phyloP scores from a whole-genome alignment of 2,329 filamentous ascomycete species.

The Zasmidium angulare region DNA sequence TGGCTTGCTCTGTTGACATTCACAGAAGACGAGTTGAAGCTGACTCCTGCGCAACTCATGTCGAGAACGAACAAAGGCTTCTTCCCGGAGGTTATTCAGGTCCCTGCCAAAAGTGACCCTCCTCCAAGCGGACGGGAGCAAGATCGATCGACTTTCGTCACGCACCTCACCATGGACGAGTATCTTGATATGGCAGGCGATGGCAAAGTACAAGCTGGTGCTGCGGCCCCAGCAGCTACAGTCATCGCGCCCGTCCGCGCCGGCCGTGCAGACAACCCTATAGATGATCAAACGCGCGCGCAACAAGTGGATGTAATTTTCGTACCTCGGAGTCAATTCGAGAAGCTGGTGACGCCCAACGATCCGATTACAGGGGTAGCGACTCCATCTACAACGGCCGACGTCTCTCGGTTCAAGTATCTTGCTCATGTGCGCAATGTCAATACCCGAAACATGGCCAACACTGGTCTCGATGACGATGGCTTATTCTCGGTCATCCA shows the following conservation, averaged over 20 bases:
- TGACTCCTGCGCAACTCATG: background rate
- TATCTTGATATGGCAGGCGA: background rate
- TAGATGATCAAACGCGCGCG: background rate
- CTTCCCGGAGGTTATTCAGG: background rate
- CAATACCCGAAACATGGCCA: background rate
- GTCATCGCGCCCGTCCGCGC: background rate
- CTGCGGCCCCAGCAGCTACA: background rate
- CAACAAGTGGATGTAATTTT: background rate
- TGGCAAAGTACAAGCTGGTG: background rate
- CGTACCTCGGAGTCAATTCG: background rate
- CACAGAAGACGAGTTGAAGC: background rate
- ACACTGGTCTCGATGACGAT: background rate
- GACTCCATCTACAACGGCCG: background rate
- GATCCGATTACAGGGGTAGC: background rate
- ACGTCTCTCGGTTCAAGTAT: constrained; percentile 1
- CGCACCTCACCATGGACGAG: constrained; percentile 1
- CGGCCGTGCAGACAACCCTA: background rate
- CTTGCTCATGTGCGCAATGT: constrained; percentile 3
- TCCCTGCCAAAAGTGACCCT: background rate
- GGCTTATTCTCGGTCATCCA: background rate
- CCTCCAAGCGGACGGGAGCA: background rate
- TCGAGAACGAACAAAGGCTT: background rate
- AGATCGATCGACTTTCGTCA: background rate
- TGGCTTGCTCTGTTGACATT: constrained; percentile 1
- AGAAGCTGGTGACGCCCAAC: background rate